These are phyloP conservation scores for Euphorbia celastroides DNA, from an alignment of 441 rosid species.

Conservation along the genomic window DNA sequence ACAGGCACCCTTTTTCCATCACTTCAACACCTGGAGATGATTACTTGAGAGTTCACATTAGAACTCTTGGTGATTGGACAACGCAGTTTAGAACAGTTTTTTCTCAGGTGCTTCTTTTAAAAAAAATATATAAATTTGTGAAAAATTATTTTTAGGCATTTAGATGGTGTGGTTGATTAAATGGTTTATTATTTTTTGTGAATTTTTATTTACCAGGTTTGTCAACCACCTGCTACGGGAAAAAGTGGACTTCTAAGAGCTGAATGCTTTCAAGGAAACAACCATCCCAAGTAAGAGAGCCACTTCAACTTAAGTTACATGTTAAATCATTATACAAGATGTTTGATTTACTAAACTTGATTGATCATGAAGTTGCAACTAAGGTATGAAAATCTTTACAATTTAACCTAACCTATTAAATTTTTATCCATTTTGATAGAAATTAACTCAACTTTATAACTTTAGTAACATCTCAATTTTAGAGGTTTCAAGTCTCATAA, in stretches of 20 bases:
- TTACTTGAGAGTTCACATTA: slow-evolving; percentile 76
- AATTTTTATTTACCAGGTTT: slow-evolving; percentile 29
- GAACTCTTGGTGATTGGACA: slow-evolving; percentile 96
- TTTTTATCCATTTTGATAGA: no score
- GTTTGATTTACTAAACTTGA: no score
- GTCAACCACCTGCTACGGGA: slow-evolving; percentile 52
- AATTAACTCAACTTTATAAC: no score
- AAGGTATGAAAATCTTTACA: no score
- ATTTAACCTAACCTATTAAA: no score
- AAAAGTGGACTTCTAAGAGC: slow-evolving; percentile 73
- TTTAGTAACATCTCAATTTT: no score
- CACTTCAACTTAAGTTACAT: no score
- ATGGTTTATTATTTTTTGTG: not conserved
- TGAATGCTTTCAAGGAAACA: slow-evolving; percentile 40
- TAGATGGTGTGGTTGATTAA: not conserved
- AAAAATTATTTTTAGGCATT: not conserved
- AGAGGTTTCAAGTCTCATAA: no score
- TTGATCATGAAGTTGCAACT: no score
- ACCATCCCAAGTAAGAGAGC: slow-evolving; percentile 33
- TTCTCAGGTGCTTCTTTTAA: slow-evolving; percentile 46
- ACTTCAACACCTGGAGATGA: slow-evolving; percentile 95
- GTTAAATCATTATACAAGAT: no score
- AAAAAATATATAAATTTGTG: not conserved
- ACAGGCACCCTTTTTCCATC: slow-evolving; percentile 97
- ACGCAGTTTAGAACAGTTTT: slow-evolving; percentile 64